Evolutionary conservation across 75 land plant genomes (phyloP), one percentile per base, ranked within the genome.

Genomic region (Picea glauca): DNA sequence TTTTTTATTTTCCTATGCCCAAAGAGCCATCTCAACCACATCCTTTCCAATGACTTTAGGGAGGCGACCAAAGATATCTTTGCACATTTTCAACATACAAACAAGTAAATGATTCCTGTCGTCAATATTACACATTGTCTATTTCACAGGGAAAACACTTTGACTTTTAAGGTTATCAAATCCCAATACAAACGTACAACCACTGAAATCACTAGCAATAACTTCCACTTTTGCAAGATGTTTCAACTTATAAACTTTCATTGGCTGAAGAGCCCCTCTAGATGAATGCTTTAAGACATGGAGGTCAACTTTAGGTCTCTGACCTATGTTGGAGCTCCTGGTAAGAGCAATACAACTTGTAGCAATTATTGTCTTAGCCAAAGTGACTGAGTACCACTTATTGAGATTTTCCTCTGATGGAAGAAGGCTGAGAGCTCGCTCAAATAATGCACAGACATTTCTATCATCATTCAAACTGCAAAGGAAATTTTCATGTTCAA

Each of bases 1-100:
- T n/a, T 21, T 30, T 92, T 86, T 66, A 80, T 90, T 90, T 85
- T 89, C 96, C 98, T 94, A 91, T 76, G 93, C 99, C 99, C 99
- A 97, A 78, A 97, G 88, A 76, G 99, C 98, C 99, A 97, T 94
- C 87, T 97, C 99, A 75, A 95, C 99, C 30, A 97, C 90, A 89
- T 97, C 99, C 86, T 94, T 95, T 61, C 99, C 99, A 82, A 93
- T 91, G 79, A 97, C 91, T 91, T 94, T 94, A 23, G 99, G 98
- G 72, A 95, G 78, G 50, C 88, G 93, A 62, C 92, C 98, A 43
- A 97, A 65, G 59, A 91, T 80, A 81, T 97, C 99, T 80, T 91
- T 94, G 83, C 93, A 94, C 18, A 95, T 83, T 72, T 91, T 94
- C 80, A 97, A 79, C n/a, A 97, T 87, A 76, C 88, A 86, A 58